phyloP scores from a whole-genome alignment of 2,329 filamentous ascomycete species.

The Xylariaceae sp. region DNA sequence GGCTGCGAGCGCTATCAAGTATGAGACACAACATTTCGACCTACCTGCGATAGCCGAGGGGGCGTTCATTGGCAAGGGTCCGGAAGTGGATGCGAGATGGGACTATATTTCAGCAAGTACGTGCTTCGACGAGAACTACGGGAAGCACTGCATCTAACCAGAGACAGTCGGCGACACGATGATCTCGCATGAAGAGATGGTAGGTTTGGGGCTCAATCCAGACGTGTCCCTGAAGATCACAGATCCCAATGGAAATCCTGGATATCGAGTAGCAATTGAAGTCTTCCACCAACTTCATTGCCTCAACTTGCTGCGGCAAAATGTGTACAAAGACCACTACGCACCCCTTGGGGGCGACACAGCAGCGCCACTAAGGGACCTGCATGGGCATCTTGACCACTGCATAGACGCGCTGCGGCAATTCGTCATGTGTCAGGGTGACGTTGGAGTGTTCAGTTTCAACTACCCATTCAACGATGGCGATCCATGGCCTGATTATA shows the following conservation, averaged over 20 bases:
- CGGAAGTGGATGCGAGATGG: constrained; percentile 56
- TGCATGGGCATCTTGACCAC: constrained; percentile 48
- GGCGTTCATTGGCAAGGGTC: constrained; percentile 52
- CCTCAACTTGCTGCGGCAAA: constrained; percentile 45
- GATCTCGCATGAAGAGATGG: constrained; percentile 51
- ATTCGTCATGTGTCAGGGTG: constrained; percentile 52
- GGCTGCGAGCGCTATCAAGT: constrained; percentile 43
- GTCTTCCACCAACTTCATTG: constrained; percentile 56
- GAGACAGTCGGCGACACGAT: constrained; percentile 54
- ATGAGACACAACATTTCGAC: constrained; percentile 48
- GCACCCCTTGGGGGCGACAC: constrained; percentile 45
- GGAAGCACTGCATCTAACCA: neutral
- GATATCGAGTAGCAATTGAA: constrained; percentile 57
- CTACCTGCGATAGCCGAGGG: constrained; percentile 44
- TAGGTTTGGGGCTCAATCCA: constrained; percentile 49
- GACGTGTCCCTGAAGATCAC: constrained; percentile 50
- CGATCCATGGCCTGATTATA: constrained; percentile 53
- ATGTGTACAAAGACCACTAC: constrained; percentile 48
- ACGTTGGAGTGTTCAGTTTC: constrained; percentile 53
- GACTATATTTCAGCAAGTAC: constrained; percentile 33
- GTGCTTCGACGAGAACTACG: constrained; percentile 7
- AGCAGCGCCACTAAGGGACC: constrained; percentile 37
- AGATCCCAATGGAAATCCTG: constrained; percentile 53
- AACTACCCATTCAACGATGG: constrained; percentile 43
- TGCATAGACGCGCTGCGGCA: constrained; percentile 51